These are phyloP conservation scores for Myxozyma udenii DNA, from an alignment of 805 yeast species.

Conservation along the genomic window DNA sequence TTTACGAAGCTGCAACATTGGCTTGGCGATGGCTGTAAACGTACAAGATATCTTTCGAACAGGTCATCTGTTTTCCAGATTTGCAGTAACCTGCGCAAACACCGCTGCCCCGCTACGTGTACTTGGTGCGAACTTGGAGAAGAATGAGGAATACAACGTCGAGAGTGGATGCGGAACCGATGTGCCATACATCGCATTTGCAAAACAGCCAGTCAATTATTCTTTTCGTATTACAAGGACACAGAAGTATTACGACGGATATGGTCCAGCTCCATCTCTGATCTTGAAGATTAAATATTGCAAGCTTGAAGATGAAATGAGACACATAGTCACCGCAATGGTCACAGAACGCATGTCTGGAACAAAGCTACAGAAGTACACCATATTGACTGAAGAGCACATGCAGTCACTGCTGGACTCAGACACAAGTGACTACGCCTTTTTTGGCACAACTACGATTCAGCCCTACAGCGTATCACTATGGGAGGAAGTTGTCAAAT, in stretches of 20 bases:
- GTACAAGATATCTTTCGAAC: slow-evolving; percentile 75
- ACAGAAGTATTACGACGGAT: slow-evolving; percentile 9
- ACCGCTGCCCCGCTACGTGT: slow-evolving; percentile 54
- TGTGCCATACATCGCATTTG: slow-evolving; percentile 49
- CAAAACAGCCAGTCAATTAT: slow-evolving; percentile 66
- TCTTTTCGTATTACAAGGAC: slow-evolving; percentile 51
- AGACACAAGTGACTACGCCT: slow-evolving; percentile 21
- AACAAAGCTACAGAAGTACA: slow-evolving; percentile 2
- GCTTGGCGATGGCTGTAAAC: slow-evolving; percentile 63
- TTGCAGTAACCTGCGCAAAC: slow-evolving; percentile 61
- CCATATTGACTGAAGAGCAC: slow-evolving; percentile 12
- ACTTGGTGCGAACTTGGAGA: slow-evolving; percentile 43
- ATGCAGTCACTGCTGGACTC: slow-evolving; percentile 3
- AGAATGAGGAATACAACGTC: slow-evolving; percentile 36
- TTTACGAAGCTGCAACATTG: slow-evolving; percentile 21
- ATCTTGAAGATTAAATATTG: slow-evolving; percentile 38
- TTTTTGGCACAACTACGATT: slow-evolving; percentile 12
- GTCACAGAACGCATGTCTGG: slow-evolving; percentile 10
- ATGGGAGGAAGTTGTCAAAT: slow-evolving; percentile 12
- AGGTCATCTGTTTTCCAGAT: slow-evolving; percentile 58
- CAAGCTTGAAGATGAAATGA: slow-evolving; percentile 26
- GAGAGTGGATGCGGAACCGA: slow-evolving; percentile 20
- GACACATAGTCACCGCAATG: slow-evolving; percentile 25
- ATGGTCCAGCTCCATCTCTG: slow-evolving; percentile 17
- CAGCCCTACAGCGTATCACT: slow-evolving; percentile 9